Evolutionary conservation across 2,329 filamentous ascomycete species (phyloP).

Genomic region (Arthrobotrys entomopaga): DNA sequence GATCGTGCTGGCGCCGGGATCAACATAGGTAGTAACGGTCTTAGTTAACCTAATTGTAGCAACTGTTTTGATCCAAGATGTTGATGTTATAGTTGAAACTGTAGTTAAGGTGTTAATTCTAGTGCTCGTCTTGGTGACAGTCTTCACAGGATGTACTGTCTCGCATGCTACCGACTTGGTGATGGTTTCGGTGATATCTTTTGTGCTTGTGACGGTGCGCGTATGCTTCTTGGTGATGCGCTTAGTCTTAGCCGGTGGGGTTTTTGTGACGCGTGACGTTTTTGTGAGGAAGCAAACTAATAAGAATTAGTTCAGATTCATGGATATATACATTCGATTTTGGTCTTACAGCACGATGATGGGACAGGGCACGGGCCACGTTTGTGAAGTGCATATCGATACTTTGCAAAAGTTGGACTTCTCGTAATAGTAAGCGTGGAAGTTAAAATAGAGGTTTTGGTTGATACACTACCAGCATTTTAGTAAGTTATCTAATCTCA

Average conservation of each 20-base stretch:
- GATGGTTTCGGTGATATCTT: conserved; percentile 3
- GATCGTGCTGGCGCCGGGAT: background rate
- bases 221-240: conserved; percentile 13
- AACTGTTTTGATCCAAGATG: conserved; percentile 7
- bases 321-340: background rate
- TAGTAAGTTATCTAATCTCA: background rate
- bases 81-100: background rate
- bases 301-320: background rate
- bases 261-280: conserved; percentile 8
- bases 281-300: conserved; percentile 13
- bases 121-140: background rate
- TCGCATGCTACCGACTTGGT: background rate
- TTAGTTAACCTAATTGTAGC: conserved; percentile 9
- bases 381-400: conserved; percentile 9
- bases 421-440: conserved; percentile 4
- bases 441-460: conserved; percentile 8
- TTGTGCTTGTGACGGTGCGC: background rate
- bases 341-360: conserved; percentile 8
- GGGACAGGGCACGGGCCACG: conserved; percentile 1
- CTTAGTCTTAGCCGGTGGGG: background rate
- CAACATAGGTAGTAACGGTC: conserved; percentile 5
- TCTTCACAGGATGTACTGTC: background rate
- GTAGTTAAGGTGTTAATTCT: background rate
- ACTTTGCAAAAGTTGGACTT: conserved; percentile 3
- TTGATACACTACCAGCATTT: background rate